Conservation (phyloP, 2,329 filamentous ascomycete species). For the Penicillium sp. region DNA sequence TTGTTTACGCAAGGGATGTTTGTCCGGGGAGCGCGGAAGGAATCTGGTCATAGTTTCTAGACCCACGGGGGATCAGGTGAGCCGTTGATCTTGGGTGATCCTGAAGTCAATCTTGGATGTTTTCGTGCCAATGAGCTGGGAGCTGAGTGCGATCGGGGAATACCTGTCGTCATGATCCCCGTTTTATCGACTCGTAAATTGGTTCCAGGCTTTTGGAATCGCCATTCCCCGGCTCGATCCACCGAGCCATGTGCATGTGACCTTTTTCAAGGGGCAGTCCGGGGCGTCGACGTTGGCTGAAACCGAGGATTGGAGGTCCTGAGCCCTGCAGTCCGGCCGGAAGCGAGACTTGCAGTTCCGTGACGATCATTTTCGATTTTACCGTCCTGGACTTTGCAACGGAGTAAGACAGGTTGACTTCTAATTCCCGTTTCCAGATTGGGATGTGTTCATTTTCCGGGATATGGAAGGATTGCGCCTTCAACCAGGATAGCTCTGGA, state of each 20-base stretch:
- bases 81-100: slow-evolving; percentile 5
- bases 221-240: neutral
- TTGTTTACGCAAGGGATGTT: slow-evolving; percentile 21
- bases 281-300: slow-evolving; percentile 1
- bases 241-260: slow-evolving; percentile 3
- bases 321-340: slow-evolving; percentile 15
- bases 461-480: neutral
- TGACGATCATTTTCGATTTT: slow-evolving; percentile 13
- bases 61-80: slow-evolving; percentile 18
- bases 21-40: slow-evolving; percentile 14
- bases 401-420: neutral
- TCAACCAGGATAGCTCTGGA: neutral
- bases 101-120: slow-evolving; percentile 12
- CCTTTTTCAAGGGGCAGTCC: neutral
- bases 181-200: neutral
- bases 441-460: neutral
- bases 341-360: slow-evolving; percentile 23
- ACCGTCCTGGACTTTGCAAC: neutral
- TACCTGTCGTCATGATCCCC: neutral
- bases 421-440: neutral
- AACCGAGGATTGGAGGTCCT: slow-evolving; percentile 8
- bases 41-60: slow-evolving; percentile 17
- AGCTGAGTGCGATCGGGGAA: neutral
- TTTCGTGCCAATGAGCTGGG: slow-evolving; percentile 12
- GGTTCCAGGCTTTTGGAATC: neutral